phyloP scores from a whole-genome alignment of 176 grass and related monocot species.

The Rhynchospora tenuis region DNA sequence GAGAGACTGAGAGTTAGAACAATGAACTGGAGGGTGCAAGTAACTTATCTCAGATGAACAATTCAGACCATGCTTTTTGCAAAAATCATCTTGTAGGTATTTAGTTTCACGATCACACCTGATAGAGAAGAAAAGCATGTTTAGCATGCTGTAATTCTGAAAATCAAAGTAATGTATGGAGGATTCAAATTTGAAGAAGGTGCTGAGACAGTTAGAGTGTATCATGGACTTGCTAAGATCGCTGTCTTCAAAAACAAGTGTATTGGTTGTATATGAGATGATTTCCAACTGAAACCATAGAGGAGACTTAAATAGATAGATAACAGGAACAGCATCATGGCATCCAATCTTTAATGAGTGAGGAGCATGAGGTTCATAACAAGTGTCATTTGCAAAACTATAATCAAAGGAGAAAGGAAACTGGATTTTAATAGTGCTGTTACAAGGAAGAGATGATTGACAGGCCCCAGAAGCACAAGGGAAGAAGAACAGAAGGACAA shows the following conservation, averaged over 20 bases:
- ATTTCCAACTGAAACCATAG: neutral
- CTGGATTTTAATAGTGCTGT: neutral
- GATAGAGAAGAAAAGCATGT: neutral
- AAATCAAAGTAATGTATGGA: neutral
- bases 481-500: neutral
- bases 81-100: too few relatives aligned
- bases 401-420: neutral
- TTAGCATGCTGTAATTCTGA: neutral
- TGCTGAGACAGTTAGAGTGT: too few relatives aligned
- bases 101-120: neutral
- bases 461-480: neutral
- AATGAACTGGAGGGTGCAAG: neutral
- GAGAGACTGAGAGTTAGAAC: neutral
- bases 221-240: too few relatives aligned
- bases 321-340: neutral
- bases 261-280: neutral
- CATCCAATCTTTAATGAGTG: neutral
- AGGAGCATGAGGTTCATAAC: neutral
- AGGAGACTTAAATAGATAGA: neutral
- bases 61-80: too few relatives aligned
- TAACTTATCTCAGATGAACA: too few relatives aligned
- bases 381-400: neutral
- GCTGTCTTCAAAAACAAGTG: too few relatives aligned
- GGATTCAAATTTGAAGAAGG: neutral
- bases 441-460: neutral